Percentiles rank a stretch among this genome's conserved stretches.
These are phyloP conservation scores for Pontederia crassipes DNA, from an alignment of 176 grass and related monocot species.

Conservation along the genomic window DNA sequence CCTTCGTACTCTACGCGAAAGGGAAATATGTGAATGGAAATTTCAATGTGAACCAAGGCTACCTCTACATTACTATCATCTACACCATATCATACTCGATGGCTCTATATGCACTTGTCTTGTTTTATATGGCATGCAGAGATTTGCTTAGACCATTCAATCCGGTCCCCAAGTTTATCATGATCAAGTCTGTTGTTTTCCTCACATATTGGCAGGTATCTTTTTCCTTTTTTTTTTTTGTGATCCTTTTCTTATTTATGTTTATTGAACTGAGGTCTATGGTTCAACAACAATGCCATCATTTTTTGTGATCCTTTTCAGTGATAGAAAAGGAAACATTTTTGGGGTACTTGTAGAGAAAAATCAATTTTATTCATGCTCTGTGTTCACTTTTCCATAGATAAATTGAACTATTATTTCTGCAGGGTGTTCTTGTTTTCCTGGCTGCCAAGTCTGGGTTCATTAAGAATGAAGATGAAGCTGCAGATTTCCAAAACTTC, in stretches of 20 bases:
- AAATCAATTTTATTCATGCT: not conserved
- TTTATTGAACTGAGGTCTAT: not conserved
- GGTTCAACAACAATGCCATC: not conserved
- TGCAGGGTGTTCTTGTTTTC: slow-evolving; percentile 94
- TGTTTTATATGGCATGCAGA: slow-evolving; percentile 90
- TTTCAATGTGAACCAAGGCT: slow-evolving; percentile 83
- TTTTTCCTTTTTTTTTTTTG: not conserved
- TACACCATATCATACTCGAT: slow-evolving; percentile 95
- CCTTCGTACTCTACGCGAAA: slow-evolving; percentile 94
- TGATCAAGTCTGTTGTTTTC: slow-evolving; percentile 98
- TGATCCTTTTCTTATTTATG: not conserved
- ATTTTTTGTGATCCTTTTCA: not conserved
- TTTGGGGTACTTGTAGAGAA: not conserved
- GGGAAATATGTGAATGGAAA: slow-evolving; percentile 92
- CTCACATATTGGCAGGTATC: slow-evolving; percentile 99
- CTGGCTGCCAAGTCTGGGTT: slow-evolving; percentile 86
- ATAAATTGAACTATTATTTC: slow-evolving; percentile 9
- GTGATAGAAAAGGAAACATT: no score
- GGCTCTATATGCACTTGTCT: slow-evolving; percentile 71
- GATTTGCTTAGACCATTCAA: slow-evolving; percentile 88
- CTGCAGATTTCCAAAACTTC: slow-evolving; percentile 90
- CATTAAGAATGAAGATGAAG: slow-evolving; percentile 74
- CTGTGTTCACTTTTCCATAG: not conserved
- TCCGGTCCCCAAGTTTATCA: slow-evolving; percentile 92
- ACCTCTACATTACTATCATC: slow-evolving; percentile 96